Conservation (phyloP, 2,329 filamentous ascomycete species). For the Alternaria angustiovoidea region DNA sequence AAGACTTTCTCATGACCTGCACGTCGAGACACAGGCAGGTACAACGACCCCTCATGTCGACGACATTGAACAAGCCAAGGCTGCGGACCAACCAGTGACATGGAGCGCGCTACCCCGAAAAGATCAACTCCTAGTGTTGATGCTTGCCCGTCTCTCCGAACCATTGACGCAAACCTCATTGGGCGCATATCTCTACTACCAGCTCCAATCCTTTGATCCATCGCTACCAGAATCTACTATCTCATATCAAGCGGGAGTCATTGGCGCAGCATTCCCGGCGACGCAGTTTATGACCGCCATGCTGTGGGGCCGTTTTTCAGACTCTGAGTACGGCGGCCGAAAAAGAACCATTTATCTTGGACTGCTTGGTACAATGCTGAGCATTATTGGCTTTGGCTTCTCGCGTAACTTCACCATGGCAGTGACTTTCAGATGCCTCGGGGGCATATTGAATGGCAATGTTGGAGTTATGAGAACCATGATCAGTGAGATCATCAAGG, state of each 20-base stretch:
- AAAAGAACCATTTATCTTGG: constrained; percentile 83
- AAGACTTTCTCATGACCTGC: constrained; percentile 20
- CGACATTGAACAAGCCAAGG: constrained; percentile 34
- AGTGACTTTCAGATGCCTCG: constrained; percentile 70
- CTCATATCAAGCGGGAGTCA: constrained; percentile 76
- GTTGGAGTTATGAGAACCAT: constrained; percentile 78
- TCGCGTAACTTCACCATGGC: constrained; percentile 68
- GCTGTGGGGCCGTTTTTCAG: constrained; percentile 77
- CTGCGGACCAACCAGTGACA: constrained; percentile 60
- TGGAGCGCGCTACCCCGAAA: constrained; percentile 81
- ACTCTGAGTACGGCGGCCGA: constrained; percentile 69
- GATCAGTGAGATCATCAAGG: constrained; percentile 74
- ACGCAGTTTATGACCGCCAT: constrained; percentile 85
- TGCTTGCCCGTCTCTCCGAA: constrained; percentile 80
- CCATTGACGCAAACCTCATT: constrained; percentile 76
- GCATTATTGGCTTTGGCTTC: constrained; percentile 74
- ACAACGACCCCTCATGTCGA: constrained; percentile 27
- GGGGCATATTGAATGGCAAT: constrained; percentile 75
- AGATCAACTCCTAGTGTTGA: constrained; percentile 78
- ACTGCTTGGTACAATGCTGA: constrained; percentile 72
- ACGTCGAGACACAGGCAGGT: constrained; percentile 34
- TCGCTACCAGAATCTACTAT: constrained; percentile 69
- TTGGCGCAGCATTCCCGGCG: constrained; percentile 81
- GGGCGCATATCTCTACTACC: constrained; percentile 82
- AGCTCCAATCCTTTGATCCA: constrained; percentile 79